Conservation (phyloP, 2,329 filamentous ascomycete genomes). For the Cercospora zeina region DNA sequence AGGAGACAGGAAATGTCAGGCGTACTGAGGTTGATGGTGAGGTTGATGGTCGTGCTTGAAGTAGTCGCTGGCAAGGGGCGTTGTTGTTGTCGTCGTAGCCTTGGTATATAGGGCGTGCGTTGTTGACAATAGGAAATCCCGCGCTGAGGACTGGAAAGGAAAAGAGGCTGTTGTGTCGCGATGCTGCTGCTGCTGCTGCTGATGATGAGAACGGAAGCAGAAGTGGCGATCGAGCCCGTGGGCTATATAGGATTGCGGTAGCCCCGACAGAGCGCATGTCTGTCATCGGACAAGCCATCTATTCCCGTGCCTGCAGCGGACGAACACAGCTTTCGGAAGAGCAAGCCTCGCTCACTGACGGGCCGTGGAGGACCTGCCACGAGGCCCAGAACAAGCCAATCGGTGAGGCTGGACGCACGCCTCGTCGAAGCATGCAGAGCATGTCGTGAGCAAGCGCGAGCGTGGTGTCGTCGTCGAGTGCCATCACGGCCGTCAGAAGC, state of each 20-base stretch:
- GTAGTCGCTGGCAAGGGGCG: neutral
- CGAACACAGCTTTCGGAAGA: conserved; percentile 16
- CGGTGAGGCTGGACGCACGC: neutral
- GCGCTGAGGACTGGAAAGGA: conserved; percentile 20
- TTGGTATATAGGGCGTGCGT: neutral
- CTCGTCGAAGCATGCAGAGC: conserved; percentile 4
- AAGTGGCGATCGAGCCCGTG: neutral
- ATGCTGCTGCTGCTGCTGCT: conserved; percentile 19
- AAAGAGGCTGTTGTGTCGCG: conserved; percentile 20
- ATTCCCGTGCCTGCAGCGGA: conserved; percentile 28
- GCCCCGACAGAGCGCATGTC: neutral
- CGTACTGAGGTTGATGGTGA: conserved; percentile 12
- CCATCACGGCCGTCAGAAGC: conserved; percentile 9
- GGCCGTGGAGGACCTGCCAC: conserved; percentile 10
- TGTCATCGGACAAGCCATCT: conserved; percentile 14
- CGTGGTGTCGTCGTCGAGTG: conserved; percentile 4
- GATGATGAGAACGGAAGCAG: conserved; percentile 20
- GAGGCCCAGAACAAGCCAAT: conserved; percentile 5
- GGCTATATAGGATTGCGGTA: conserved; percentile 26
- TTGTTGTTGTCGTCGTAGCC: neutral
- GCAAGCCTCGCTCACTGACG: conserved; percentile 14
- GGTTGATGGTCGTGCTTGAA: conserved; percentile 2
- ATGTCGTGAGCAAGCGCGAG: conserved; percentile 1
- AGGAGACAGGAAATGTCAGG: conserved; percentile 20
- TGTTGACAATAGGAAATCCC: conserved; percentile 16